Percentiles rank a stretch among this genome's conserved stretches.
phyloP scores from a whole-genome alignment of 495 filamentous ascomycete genomes.

The Podospora conica region DNA sequence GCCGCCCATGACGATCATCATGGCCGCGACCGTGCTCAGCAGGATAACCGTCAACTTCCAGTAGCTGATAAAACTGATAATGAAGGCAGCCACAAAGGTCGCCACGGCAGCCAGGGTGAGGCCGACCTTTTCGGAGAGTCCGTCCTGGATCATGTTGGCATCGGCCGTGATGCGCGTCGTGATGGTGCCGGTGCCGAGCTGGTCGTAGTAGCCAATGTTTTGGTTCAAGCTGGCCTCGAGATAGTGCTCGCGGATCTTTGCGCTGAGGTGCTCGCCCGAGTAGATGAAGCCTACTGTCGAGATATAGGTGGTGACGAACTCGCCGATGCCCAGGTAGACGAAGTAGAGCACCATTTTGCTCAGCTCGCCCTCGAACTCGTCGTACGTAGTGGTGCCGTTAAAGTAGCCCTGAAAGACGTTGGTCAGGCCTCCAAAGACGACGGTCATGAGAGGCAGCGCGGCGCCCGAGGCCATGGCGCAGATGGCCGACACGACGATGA shows the following conservation, averaged over 20 bases:
- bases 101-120: constrained; percentile 67
- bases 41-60: constrained; percentile 83
- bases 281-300: constrained; percentile 89
- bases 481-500: constrained; percentile 60
- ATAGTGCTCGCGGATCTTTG: constrained; percentile 80
- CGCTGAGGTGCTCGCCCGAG: constrained; percentile 80
- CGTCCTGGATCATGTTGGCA: constrained; percentile 82
- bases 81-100: constrained; percentile 80
- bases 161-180: constrained; percentile 89
- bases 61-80: constrained; percentile 80
- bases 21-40: constrained; percentile 66
- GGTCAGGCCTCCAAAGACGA: constrained; percentile 73
- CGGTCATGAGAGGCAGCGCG: constrained; percentile 80
- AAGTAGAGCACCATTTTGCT: constrained; percentile 73
- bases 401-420: constrained; percentile 65
- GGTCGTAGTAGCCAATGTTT: constrained; percentile 91
- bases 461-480: constrained; percentile 73
- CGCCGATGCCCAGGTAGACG: constrained; percentile 79
- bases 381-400: constrained; percentile 36
- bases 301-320: constrained; percentile 76
- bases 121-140: constrained; percentile 79
- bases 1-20: constrained; percentile 66
- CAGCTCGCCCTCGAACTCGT: constrained; percentile 56
- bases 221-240: constrained; percentile 77
- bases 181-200: constrained; percentile 84